These are phyloP conservation scores for Dictyostelium intermedium DNA, from an alignment of 78 protist species.

Conservation along the genomic window DNA sequence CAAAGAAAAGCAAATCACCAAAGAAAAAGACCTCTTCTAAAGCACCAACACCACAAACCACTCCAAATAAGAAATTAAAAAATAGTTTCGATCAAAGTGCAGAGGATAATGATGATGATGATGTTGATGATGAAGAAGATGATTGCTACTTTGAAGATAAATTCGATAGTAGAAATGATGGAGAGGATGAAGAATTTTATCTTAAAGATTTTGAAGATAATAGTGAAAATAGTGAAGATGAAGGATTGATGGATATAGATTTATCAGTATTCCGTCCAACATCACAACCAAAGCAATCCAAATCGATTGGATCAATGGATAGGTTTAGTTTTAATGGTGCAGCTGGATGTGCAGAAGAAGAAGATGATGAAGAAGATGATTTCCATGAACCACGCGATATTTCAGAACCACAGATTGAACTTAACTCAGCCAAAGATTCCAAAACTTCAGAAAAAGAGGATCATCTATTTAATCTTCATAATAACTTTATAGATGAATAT, in stretches of 20 bases:
- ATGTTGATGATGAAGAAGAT: not conserved
- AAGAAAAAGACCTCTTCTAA: not conserved
- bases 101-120: not conserved
- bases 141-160: not conserved
- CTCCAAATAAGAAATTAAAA: not conserved
- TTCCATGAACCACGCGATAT: not conserved
- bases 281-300: not conserved
- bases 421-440: not conserved
- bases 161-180: not conserved
- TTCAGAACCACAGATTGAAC: not conserved
- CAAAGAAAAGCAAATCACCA: not conserved
- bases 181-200: not conserved
- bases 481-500: not conserved
- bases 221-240: not conserved
- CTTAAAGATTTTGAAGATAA: not conserved
- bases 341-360: not conserved
- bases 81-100: not conserved
- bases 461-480: not conserved
- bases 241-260: not conserved
- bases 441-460: not conserved
- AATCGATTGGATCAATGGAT: not conserved
- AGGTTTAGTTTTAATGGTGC: not conserved
- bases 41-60: not conserved
- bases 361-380: not conserved
- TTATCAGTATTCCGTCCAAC: not conserved